Percentiles rank a stretch among this genome's conserved stretches.
phyloP scores from a whole-genome alignment of 441 rosid species.

The Syzygium syzygioides region DNA sequence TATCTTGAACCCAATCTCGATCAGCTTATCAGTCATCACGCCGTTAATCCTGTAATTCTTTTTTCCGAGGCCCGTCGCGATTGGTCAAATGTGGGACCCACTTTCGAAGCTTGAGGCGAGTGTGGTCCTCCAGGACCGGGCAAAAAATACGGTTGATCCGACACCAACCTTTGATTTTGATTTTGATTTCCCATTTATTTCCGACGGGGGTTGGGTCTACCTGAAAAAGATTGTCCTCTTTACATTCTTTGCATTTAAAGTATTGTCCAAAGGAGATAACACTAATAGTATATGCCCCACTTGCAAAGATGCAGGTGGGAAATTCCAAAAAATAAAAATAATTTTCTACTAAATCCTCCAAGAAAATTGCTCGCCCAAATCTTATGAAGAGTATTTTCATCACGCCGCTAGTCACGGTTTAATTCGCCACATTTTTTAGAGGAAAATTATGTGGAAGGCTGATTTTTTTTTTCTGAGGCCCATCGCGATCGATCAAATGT shows the following conservation, averaged over 20 bases:
- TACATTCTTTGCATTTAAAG: background rate
- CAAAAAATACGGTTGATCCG: background rate
- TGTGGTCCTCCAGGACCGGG: background rate
- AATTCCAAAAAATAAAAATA: background rate
- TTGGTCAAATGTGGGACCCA: background rate
- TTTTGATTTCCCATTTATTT: background rate
- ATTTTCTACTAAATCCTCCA: background rate
- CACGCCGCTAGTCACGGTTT: no score
- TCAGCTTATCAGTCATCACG: background rate
- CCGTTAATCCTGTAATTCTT: background rate
- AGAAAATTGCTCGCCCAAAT: background rate
- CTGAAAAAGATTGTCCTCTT: background rate
- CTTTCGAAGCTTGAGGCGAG: background rate
- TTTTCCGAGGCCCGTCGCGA: background rate
- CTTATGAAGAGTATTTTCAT: no score
- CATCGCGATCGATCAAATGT: background rate
- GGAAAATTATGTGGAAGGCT: background rate
- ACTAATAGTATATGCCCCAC: background rate
- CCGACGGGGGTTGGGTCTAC: background rate
- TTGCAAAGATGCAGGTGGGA: background rate
- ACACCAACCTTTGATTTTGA: background rate
- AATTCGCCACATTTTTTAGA: background rate
- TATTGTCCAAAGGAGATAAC: background rate
- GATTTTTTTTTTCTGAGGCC: background rate
- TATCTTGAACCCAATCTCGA: background rate